These are phyloP conservation scores for Aspergillus sparsus DNA, from an alignment of 495 filamentous ascomycete genomes.

Conservation along the genomic window DNA sequence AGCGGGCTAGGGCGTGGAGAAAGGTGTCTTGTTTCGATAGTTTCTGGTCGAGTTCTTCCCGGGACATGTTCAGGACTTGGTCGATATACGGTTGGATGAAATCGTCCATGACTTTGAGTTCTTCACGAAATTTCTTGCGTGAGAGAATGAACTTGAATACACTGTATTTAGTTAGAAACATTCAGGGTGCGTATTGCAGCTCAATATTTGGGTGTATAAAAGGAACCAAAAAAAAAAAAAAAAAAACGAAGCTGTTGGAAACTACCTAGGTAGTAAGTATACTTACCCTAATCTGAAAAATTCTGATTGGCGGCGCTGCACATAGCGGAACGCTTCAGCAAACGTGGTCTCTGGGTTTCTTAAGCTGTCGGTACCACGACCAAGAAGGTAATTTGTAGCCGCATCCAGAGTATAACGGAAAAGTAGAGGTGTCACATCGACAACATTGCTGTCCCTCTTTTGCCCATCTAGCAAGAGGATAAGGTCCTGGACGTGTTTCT, in stretches of 20 bases:
- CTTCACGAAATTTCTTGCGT: conserved; percentile 55
- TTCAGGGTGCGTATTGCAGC: background rate
- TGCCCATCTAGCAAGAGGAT: conserved; percentile 58
- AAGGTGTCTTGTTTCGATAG: conserved; percentile 73
- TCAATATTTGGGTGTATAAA: background rate
- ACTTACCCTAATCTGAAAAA: conserved; percentile 56
- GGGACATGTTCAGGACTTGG: conserved; percentile 59
- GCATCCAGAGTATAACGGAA: conserved; percentile 82
- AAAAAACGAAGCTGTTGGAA: background rate
- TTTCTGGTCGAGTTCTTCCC: conserved; percentile 63
- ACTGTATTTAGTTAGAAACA: conserved; percentile 31
- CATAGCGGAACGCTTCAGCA: conserved; percentile 72
- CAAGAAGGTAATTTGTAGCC: conserved; percentile 85
- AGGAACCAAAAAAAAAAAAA: background rate
- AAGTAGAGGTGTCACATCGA: conserved; percentile 71
- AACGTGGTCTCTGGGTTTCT: conserved; percentile 56
- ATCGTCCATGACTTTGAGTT: conserved; percentile 67
- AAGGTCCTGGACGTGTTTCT: conserved; percentile 70
- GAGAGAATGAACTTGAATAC: conserved; percentile 59
- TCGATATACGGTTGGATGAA: conserved; percentile 77
- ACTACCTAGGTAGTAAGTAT: too few species aligned
- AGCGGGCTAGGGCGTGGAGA: conserved; percentile 73
- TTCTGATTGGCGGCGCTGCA: conserved; percentile 67
- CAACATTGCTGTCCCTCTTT: conserved; percentile 48
- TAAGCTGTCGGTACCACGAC: conserved; percentile 71